Percentiles rank a stretch among this genome's conserved stretches.
Conservation (phyloP, 345 rosid species). For the Lagerstroemia speciosa region DNA sequence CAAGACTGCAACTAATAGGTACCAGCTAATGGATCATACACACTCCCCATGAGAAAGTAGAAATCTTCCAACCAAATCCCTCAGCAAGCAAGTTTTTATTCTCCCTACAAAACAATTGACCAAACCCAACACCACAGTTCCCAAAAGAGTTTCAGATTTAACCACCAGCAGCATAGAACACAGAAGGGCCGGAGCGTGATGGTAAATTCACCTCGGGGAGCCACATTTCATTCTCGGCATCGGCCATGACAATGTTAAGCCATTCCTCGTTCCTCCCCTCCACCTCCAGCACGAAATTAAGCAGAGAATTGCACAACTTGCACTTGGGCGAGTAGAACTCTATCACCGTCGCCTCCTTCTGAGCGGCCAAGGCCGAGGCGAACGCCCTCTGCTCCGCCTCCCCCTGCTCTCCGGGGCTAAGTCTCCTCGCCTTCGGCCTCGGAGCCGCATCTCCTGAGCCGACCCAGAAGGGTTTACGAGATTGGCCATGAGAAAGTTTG, state of each 20-base stretch:
- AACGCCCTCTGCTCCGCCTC: slow-evolving; percentile 89
- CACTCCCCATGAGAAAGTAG: not conserved
- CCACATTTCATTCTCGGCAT: slow-evolving; percentile 92
- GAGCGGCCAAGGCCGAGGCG: slow-evolving; percentile 66
- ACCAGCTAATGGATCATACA: not conserved
- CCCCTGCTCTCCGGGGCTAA: slow-evolving; percentile 55
- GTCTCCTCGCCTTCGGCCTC: slow-evolving; percentile 12
- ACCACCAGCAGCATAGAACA: too few relatives aligned
- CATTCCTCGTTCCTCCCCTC: slow-evolving; percentile 69
- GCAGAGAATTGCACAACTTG: slow-evolving; percentile 67
- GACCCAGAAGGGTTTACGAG: not conserved
- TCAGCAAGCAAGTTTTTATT: too few relatives aligned
- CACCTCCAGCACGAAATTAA: slow-evolving; percentile 56
- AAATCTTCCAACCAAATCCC: too few relatives aligned
- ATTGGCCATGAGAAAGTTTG: not conserved
- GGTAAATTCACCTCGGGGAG: slow-evolving; percentile 68
- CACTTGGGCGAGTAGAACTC: slow-evolving; percentile 96
- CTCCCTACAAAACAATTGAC: too few relatives aligned
- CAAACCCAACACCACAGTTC: not conserved
- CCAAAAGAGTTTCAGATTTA: too few relatives aligned
- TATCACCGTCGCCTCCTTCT: slow-evolving; percentile 68
- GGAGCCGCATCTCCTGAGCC: not conserved
- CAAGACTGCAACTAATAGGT: not conserved
- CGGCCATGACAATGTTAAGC: slow-evolving; percentile 80
- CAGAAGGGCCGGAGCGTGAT: not conserved